Percentiles rank a stretch among this genome's conserved stretches.
phyloP scores from a whole-genome alignment of 116 monocot species.

The Trichopus zeylanicus region DNA sequence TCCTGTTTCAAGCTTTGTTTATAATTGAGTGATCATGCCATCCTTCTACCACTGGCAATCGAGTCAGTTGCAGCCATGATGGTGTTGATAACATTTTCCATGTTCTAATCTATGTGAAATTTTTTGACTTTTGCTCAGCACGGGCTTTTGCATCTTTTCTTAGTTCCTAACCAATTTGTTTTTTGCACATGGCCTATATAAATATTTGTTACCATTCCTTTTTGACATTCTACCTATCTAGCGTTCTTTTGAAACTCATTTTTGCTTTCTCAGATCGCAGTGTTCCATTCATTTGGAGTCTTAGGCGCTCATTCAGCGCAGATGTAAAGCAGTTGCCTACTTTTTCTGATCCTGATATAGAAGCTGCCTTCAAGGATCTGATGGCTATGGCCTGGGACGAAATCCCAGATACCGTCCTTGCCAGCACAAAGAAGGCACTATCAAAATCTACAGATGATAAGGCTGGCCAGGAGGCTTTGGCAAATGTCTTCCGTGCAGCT shows the following conservation, averaged over 20 bases:
- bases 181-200: too few relatives aligned
- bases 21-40: too few relatives aligned
- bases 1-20: too few relatives aligned
- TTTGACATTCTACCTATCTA: background rate
- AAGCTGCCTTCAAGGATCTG: slow-evolving; percentile 77
- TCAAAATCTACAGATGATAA: slow-evolving; percentile 71
- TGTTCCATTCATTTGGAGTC: slow-evolving; percentile 11
- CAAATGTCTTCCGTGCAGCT: slow-evolving; percentile 70
- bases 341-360: slow-evolving; percentile 67
- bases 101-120: too few relatives aligned
- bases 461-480: slow-evolving; percentile 60
- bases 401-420: slow-evolving; percentile 50
- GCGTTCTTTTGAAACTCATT: background rate
- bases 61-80: too few relatives aligned
- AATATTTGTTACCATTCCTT: background rate
- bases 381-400: slow-evolving; percentile 84
- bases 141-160: too few relatives aligned
- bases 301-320: slow-evolving; percentile 37
- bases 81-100: too few relatives aligned
- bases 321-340: slow-evolving; percentile 33
- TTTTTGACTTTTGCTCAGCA: too few relatives aligned
- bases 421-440: slow-evolving; percentile 57
- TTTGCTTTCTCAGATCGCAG: slow-evolving; percentile 11
- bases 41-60: too few relatives aligned
- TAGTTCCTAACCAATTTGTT: too few relatives aligned